Percentiles rank a stretch among this genome's conserved stretches.
phyloP scores from a whole-genome alignment of 116 monocot genomes.

The Posidonia oceanica region DNA sequence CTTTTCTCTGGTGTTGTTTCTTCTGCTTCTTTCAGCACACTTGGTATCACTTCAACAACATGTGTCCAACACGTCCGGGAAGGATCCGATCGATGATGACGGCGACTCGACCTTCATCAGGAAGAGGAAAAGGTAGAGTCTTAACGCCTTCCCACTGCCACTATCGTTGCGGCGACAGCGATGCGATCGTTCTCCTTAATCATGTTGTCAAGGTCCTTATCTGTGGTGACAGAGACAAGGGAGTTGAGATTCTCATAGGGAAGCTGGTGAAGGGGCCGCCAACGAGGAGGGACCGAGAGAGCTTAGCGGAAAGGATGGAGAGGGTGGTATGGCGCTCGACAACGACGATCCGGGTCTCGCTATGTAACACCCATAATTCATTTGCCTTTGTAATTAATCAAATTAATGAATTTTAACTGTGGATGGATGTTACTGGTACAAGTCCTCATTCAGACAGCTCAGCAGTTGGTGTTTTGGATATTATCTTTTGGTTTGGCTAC shows the following conservation, averaged over 20 bases:
- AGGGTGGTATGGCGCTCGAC: conserved; percentile 49
- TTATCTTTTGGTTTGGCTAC: too few species aligned
- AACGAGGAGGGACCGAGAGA: conserved; percentile 38
- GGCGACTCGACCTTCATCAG: conserved; percentile 37
- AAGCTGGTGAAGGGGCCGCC: conserved; percentile 45
- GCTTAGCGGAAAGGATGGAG: conserved; percentile 29
- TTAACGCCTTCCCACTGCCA: conserved; percentile 7
- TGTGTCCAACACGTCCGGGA: conserved; percentile 16
- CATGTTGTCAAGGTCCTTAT: conserved; percentile 89
- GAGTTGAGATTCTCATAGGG: conserved; percentile 85
- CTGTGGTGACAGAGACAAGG: conserved; percentile 71
- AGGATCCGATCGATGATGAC: conserved; percentile 44
- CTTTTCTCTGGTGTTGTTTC: too few species aligned
- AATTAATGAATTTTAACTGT: too few species aligned
- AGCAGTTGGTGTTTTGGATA: too few species aligned
- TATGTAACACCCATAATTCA: too few species aligned
- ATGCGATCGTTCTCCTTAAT: conserved; percentile 80
- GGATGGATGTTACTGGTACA: too few species aligned
- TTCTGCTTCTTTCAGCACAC: too few species aligned
- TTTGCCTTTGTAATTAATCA: too few species aligned
- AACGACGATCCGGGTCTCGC: conserved; percentile 75
- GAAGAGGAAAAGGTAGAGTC: conserved; percentile 74
- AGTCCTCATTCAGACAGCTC: too few species aligned
- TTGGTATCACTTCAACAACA: too few species aligned
- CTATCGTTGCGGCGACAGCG: background rate